A percentile compares a stretch with the other conserved stretches of the same genome.
Conservation (phyloP, 2,329 filamentous ascomycete species). For the Myriangium duriaei region DNA sequence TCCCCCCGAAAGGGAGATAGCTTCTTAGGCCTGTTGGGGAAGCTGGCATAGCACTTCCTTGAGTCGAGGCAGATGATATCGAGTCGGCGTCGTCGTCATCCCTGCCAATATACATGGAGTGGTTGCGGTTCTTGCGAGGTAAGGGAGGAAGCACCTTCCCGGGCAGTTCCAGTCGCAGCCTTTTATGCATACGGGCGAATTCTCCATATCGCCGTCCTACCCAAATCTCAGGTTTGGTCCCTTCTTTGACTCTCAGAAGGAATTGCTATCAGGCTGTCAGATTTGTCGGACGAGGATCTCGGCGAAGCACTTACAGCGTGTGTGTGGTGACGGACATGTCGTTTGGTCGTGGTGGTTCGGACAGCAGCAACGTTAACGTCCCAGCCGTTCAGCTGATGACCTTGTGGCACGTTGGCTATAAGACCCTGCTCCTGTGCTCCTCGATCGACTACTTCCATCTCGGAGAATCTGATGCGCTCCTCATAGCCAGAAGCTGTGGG, state of each 20-base stretch:
- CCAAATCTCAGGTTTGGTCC: conserved; percentile 62
- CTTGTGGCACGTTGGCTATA: conserved; percentile 75
- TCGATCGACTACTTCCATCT: conserved; percentile 91
- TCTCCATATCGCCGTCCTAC: conserved; percentile 81
- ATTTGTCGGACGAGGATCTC: background rate
- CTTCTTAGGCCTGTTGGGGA: conserved; percentile 26
- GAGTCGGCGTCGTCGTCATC: conserved; percentile 69
- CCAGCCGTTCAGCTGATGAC: conserved; percentile 89
- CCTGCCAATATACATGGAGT: conserved; percentile 46
- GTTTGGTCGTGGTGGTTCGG: conserved; percentile 64
- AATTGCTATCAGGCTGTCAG: conserved; percentile 54
- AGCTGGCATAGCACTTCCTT: conserved; percentile 14
- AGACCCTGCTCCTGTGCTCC: conserved; percentile 86
- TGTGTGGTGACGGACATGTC: conserved; percentile 78
- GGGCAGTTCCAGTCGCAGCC: conserved; percentile 70
- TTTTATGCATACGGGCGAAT: conserved; percentile 68
- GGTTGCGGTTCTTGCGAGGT: conserved; percentile 83
- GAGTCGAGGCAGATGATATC: conserved; percentile 58
- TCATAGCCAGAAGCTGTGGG: conserved; percentile 94
- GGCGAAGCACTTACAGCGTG: conserved; percentile 57
- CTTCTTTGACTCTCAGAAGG: conserved; percentile 69
- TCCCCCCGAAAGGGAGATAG: conserved; percentile 24
- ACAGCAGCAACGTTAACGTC: conserved; percentile 92
- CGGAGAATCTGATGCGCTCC: conserved; percentile 89
- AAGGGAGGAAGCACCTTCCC: conserved; percentile 79